Evolutionary conservation across 2,329 filamentous ascomycete species (phyloP).

Genomic region (Fonsecaea monophora): DNA sequence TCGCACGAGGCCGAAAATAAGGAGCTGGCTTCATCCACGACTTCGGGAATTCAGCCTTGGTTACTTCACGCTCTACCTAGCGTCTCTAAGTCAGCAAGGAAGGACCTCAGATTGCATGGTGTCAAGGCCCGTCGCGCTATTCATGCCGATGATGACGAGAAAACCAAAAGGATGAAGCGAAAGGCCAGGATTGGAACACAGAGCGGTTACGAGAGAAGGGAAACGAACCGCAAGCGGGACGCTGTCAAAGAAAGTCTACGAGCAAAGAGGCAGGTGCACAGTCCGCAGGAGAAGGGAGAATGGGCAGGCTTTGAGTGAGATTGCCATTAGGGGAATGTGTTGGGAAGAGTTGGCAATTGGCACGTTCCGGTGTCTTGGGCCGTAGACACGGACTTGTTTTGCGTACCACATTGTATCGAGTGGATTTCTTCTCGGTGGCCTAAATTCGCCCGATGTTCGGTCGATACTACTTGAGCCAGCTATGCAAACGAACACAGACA

Average conservation of each 20-base stretch:
- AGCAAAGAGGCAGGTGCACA: slow-evolving; percentile 13
- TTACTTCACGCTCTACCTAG: slow-evolving; percentile 84
- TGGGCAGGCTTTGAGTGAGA: slow-evolving; percentile 33
- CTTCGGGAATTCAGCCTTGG: slow-evolving; percentile 74
- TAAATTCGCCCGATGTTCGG: not conserved
- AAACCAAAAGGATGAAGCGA: slow-evolving; percentile 48
- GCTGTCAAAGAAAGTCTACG: slow-evolving; percentile 50
- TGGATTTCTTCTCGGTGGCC: not conserved
- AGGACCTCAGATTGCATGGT: slow-evolving; percentile 80
- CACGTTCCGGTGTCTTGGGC: not conserved
- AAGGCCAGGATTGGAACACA: slow-evolving; percentile 74
- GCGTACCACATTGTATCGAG: not conserved
- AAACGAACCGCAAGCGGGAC: slow-evolving; percentile 56
- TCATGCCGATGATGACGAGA: slow-evolving; percentile 49
- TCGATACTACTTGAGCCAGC: not conserved
- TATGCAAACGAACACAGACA: no score
- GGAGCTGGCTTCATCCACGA: slow-evolving; percentile 6
- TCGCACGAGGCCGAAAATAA: slow-evolving; percentile 52
- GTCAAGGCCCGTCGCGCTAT: slow-evolving; percentile 71
- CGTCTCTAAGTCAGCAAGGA: slow-evolving; percentile 81
- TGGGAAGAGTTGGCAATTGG: not conserved
- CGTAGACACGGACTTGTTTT: not conserved
- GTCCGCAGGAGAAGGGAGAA: slow-evolving; percentile 18
- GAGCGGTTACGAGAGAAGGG: slow-evolving; percentile 56
- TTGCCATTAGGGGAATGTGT: not conserved